Evolutionary conservation across 495 filamentous ascomycete species (phyloP).

Genomic region (Neurospora sp.): DNA sequence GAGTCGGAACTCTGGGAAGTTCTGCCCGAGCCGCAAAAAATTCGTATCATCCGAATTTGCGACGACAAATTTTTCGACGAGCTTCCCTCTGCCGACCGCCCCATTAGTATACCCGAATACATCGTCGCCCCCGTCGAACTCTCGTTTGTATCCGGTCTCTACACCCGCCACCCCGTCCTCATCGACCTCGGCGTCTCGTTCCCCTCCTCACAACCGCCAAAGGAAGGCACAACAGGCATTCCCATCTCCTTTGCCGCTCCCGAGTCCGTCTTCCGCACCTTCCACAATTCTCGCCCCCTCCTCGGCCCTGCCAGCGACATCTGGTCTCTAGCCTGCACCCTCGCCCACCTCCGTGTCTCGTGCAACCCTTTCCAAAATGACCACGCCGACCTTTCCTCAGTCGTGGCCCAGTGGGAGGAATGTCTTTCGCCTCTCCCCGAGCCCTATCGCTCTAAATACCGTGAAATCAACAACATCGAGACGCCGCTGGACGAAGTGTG

Average conservation of each 20-base stretch:
- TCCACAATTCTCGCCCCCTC: neutral
- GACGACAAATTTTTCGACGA: neutral
- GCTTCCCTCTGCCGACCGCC: neutral
- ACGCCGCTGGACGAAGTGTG: neutral
- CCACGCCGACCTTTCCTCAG: neutral
- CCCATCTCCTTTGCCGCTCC: constrained; percentile 12
- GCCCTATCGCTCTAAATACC: neutral
- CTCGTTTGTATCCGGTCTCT: neutral
- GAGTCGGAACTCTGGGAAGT: constrained; percentile 5
- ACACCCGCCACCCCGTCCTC: constrained; percentile 10
- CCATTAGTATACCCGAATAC: constrained; percentile 9
- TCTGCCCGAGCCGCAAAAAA: constrained; percentile 2
- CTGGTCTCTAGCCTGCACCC: constrained; percentile 18
- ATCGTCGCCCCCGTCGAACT: neutral
- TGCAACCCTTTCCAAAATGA: neutral
- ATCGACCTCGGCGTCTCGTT: constrained; percentile 23
- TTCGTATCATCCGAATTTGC: neutral
- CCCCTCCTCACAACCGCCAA: neutral
- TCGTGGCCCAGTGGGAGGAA: constrained; percentile 3
- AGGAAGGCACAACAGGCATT: constrained; percentile 4
- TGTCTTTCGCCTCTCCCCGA: constrained; percentile 11
- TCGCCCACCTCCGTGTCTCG: constrained; percentile 7
- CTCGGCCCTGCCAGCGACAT: constrained; percentile 13
- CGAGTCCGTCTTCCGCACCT: constrained; percentile 9
- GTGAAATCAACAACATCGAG: constrained; percentile 1